Evolutionary conservation across 192 early-diverging fungal genomes (phyloP).

Genomic region (Rhizophagus sp.): DNA sequence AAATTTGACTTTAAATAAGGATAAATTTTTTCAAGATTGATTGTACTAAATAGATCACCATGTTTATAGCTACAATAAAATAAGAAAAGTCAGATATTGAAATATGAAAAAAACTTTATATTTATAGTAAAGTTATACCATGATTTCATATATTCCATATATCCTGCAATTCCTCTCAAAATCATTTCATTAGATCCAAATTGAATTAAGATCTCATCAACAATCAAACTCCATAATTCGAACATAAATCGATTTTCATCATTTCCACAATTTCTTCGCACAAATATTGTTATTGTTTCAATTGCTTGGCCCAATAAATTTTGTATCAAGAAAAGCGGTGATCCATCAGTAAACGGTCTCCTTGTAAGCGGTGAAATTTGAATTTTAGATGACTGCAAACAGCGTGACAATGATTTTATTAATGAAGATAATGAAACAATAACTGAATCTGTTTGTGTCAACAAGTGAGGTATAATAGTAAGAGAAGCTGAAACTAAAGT

Average conservation of each 20-base stretch:
- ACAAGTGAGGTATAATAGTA: slow-evolving; percentile 46
- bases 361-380: slow-evolving; percentile 30
- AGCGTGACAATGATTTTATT: slow-evolving; percentile 31
- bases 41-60: slow-evolving; percentile 37
- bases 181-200: slow-evolving; percentile 51
- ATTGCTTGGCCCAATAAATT: slow-evolving; percentile 52
- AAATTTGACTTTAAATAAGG: slow-evolving; percentile 59
- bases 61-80: slow-evolving; percentile 13
- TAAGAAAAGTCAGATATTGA: not conserved
- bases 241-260: slow-evolving; percentile 31
- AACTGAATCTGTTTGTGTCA: slow-evolving; percentile 34
- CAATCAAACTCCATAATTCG: slow-evolving; percentile 39
- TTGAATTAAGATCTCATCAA: slow-evolving; percentile 43
- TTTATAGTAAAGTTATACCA: not conserved
- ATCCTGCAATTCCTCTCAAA: slow-evolving; percentile 45
- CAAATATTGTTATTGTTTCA: slow-evolving; percentile 43
- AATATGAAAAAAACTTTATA: not conserved
- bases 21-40: slow-evolving; percentile 50
- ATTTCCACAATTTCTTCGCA: slow-evolving; percentile 23
- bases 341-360: slow-evolving; percentile 46
- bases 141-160: slow-evolving; percentile 37
- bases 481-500: slow-evolving; percentile 45
- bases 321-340: slow-evolving; percentile 44
- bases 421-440: slow-evolving; percentile 34
- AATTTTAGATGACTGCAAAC: not conserved